Conservation (phyloP, 352 stramenopile species). For the Globisporangium yorkense region DNA sequence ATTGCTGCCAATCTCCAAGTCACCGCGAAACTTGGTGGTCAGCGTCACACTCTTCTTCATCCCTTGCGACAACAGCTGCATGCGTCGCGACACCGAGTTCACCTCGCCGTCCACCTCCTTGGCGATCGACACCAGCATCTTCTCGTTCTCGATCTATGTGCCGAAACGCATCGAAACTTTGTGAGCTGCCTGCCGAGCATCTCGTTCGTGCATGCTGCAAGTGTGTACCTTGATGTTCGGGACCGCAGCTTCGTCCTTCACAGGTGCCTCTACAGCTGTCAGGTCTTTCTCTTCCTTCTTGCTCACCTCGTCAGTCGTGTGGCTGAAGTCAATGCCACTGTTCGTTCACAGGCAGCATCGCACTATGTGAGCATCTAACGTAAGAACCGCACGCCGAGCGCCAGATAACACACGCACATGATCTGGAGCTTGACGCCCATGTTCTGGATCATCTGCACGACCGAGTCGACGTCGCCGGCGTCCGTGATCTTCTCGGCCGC, state of each 20-base stretch:
- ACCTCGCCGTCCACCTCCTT: slow-evolving; percentile 64
- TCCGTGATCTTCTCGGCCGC: slow-evolving; percentile 55
- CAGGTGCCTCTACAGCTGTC: not conserved
- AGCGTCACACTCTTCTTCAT: slow-evolving; percentile 71
- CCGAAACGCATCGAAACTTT: not conserved
- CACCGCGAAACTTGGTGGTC: slow-evolving; percentile 74
- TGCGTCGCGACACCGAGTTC: slow-evolving; percentile 56
- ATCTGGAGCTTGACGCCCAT: slow-evolving; percentile 81
- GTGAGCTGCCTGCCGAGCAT: no score
- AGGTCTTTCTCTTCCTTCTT: slow-evolving; percentile 9
- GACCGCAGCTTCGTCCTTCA: not conserved
- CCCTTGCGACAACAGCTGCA: slow-evolving; percentile 68
- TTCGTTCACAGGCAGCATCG: not conserved
- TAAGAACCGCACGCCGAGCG: no score
- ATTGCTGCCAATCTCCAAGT: slow-evolving; percentile 55
- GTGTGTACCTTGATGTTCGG: slow-evolving; percentile 23
- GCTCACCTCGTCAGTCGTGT: slow-evolving; percentile 31
- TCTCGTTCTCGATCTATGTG: slow-evolving; percentile 66
- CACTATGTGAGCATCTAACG: no score
- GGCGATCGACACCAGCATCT: slow-evolving; percentile 80
- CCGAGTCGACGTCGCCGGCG: slow-evolving; percentile 49
- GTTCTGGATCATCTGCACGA: slow-evolving; percentile 72
- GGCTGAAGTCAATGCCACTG: slow-evolving; percentile 65
- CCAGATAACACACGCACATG: slow-evolving; percentile 33
- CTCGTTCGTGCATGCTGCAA: not conserved